phyloP scores from a whole-genome alignment of 2,329 filamentous ascomycete genomes.

The Neofusicoccum cordaticola region DNA sequence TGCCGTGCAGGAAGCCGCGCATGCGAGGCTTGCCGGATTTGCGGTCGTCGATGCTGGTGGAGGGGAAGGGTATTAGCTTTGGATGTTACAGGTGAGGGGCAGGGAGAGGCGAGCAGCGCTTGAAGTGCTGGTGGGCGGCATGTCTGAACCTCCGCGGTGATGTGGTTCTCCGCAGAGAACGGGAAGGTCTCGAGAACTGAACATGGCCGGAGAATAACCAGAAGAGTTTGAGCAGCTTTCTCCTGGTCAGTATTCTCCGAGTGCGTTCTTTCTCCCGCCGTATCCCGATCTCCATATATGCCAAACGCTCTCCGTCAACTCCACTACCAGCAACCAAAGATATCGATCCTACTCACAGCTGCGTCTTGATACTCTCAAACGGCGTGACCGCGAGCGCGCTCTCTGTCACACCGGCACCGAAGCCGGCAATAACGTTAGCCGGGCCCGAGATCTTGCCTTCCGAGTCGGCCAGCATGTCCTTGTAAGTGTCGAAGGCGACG shows the following conservation, averaged over 20 bases:
- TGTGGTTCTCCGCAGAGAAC: too few species aligned
- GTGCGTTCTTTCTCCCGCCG: too few species aligned
- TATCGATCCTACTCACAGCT: slow-evolving; percentile 51
- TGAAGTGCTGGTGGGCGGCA: too few species aligned
- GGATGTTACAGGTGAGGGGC: neutral
- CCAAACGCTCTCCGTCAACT: neutral
- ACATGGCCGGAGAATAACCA: too few species aligned
- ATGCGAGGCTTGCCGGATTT: slow-evolving; percentile 83
- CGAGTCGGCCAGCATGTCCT: slow-evolving; percentile 73
- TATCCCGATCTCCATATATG: neutral
- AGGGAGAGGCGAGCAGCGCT: neutral
- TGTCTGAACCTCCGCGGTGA: too few species aligned
- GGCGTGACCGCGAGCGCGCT: slow-evolving; percentile 91
- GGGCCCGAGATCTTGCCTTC: slow-evolving; percentile 88
- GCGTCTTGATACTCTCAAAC: slow-evolving; percentile 98
- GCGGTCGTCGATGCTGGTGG: slow-evolving; percentile 79
- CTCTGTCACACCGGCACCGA: slow-evolving; percentile 92
- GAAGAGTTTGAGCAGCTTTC: too few species aligned
- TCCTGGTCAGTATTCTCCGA: too few species aligned
- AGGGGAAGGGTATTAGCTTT: neutral
- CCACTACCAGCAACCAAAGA: neutral
- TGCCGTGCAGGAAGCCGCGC: slow-evolving; percentile 88
- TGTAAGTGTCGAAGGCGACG: slow-evolving; percentile 95
- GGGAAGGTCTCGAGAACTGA: too few species aligned
- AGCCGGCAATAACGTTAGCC: slow-evolving; percentile 86